phyloP scores from a whole-genome alignment of 768 basidiomycete genomes.

The Mycena indigotica region DNA sequence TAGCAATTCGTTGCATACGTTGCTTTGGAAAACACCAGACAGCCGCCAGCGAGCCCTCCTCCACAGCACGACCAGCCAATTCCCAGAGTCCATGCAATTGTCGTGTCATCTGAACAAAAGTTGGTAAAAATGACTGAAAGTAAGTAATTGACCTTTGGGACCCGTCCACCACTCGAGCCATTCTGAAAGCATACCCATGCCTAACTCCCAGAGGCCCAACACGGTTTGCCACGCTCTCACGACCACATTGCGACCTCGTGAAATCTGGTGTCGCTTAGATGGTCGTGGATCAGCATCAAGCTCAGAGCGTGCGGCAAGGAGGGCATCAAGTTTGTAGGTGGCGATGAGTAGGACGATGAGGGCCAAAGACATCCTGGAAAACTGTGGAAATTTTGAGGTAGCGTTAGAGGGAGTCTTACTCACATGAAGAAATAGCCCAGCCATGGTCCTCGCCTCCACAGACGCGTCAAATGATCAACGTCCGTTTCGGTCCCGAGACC shows the following conservation, averaged over 20 bases:
- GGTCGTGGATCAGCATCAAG: slow-evolving; percentile 60
- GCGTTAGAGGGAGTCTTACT: background rate
- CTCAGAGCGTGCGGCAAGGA: slow-evolving; percentile 72
- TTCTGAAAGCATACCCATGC: slow-evolving; percentile 58
- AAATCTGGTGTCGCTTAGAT: slow-evolving; percentile 33
- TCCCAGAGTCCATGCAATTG: slow-evolving; percentile 87
- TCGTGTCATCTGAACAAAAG: slow-evolving; percentile 64
- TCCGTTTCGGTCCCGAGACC: slow-evolving; percentile 76
- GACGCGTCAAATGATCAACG: slow-evolving; percentile 71
- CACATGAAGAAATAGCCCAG: slow-evolving; percentile 79
- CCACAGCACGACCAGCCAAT: slow-evolving; percentile 95
- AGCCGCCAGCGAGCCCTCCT: slow-evolving; percentile 86
- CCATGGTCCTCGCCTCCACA: slow-evolving; percentile 90
- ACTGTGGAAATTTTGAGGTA: background rate
- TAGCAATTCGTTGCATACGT: slow-evolving; percentile 46
- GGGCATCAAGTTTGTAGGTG: slow-evolving; percentile 69
- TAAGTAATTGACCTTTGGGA: slow-evolving; percentile 41
- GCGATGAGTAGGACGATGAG: slow-evolving; percentile 69
- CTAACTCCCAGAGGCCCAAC: slow-evolving; percentile 43
- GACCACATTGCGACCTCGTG: slow-evolving; percentile 9
- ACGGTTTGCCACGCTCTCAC: slow-evolving; percentile 32
- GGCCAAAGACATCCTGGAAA: slow-evolving; percentile 57
- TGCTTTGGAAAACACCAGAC: slow-evolving; percentile 79
- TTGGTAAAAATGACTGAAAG: background rate
- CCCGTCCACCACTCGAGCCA: slow-evolving; percentile 75